Evolutionary conservation across 2,329 filamentous ascomycete genomes (phyloP), one percentile per base, ranked within the genome.

Genomic region (Aspergillus pseudoglaucus): DNA sequence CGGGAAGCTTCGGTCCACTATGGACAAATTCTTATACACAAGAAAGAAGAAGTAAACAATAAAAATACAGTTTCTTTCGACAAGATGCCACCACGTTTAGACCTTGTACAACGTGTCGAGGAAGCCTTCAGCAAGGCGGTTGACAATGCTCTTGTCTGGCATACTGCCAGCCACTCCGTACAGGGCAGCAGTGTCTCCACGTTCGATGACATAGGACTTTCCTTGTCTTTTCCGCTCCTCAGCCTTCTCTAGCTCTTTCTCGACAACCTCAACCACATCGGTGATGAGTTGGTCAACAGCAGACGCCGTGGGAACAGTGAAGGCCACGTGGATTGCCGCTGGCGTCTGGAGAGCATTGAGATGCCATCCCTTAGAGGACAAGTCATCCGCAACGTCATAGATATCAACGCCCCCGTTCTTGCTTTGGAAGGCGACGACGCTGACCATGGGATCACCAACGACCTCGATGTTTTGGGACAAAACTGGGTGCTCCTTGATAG

Each of bases 131-230:
- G 90, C 91, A 64, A 98, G 72, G 60, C 95, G 88, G 55, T 88
- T 88, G 27, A 98, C 90, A 30, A 98, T 85, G 57, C 87, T 89
- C 80, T 97, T 97, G 67, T 98, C 94, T 1, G 93, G 93, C 68
- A 98, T 71, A 62, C 88, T 94, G 5, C 93, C 93, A 0, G 93
- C 93, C 48, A 98, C 90, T 47, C 93, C 93, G 69, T 98, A 98
- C 53, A 98, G 72, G 4, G 90, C 90, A 1, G 89, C 88, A 12
- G 88, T 83, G 65, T 95, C 88, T 2, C 72, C 82, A 5, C 75
- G 76, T 53, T 78, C 77, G 46, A 71, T 72, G 5, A 70, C 64
- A 45, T 69, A 70, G 10, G 63, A 62, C 65, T 83, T 82, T 32
- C 82, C 84, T 68, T 83, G 65, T n/a, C 62, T 63, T 50, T 82